Evolutionary conservation across 495 filamentous ascomycete species (phyloP).

Genomic region (Letharia lupina): DNA sequence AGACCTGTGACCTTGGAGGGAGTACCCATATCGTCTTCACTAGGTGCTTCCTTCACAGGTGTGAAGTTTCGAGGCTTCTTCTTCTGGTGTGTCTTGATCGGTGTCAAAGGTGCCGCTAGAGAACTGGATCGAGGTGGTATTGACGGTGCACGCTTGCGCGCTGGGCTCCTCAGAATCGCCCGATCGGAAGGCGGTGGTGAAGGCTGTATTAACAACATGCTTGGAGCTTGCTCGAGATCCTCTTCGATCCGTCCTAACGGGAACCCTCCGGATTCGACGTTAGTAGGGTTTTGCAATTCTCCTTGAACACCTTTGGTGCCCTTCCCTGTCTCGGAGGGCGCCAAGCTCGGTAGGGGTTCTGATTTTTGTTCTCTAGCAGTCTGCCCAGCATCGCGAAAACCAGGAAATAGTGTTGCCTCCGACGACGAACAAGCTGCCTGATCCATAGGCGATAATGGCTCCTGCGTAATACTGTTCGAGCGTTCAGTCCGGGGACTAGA

Average conservation of each 20-base stretch:
- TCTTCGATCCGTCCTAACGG: neutral
- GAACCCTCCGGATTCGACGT: neutral
- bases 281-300: neutral
- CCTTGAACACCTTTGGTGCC: neutral
- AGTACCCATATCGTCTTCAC: neutral
- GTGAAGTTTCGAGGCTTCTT: constrained; percentile 12
- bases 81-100: constrained; percentile 13
- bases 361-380: neutral
- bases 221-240: neutral
- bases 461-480: neutral
- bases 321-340: neutral
- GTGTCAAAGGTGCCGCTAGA: constrained; percentile 3
- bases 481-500: neutral
- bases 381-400: neutral
- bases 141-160: constrained; percentile 6
- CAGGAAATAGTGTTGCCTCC: neutral
- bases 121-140: constrained; percentile 12
- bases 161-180: neutral
- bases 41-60: neutral
- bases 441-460: neutral
- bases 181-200: neutral
- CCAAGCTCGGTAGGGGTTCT: neutral
- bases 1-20: neutral
- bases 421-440: neutral
- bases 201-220: neutral